phyloP scores from a whole-genome alignment of 129 eudicot genomes.

The Chrysanthemum lavandulifolium region DNA sequence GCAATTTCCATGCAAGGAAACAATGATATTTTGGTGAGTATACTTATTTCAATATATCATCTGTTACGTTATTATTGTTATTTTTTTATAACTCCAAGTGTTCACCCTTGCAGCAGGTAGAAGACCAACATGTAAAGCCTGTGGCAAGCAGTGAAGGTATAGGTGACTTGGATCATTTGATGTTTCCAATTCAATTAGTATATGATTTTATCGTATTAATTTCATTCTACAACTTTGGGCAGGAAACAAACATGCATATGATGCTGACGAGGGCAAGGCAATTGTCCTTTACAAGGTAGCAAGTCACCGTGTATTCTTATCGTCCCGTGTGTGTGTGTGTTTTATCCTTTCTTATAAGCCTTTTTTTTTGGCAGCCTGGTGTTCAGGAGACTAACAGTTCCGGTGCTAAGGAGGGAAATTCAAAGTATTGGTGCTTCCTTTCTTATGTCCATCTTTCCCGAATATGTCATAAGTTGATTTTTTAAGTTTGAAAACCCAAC shows the following conservation, averaged over 20 bases:
- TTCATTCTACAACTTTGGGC: constrained; percentile 28
- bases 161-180: not conserved
- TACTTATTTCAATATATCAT: constrained; percentile 1
- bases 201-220: constrained; percentile 20
- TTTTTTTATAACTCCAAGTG: not conserved
- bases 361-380: constrained; percentile 56
- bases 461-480: constrained; percentile 8
- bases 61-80: not conserved
- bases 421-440: constrained; percentile 48
- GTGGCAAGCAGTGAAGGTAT: constrained; percentile 58
- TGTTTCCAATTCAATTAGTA: constrained; percentile 12
- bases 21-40: constrained; percentile 41
- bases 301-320: no score
- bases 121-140: constrained; percentile 57
- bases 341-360: constrained; percentile 2
- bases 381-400: constrained; percentile 46
- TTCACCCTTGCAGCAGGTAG: constrained; percentile 56
- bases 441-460: not conserved
- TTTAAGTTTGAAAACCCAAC: constrained; percentile 10
- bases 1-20: constrained; percentile 70
- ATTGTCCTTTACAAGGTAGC: constrained; percentile 93
- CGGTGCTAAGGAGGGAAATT: constrained; percentile 55
- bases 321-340: not conserved
- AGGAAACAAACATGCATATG: constrained; percentile 50
- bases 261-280: constrained; percentile 67